A percentile compares a stretch with the other conserved stretches of the same genome.
Evolutionary conservation across 1,139 yeast genomes (phyloP).

Genomic region (Blastobotrys petasosporus): DNA sequence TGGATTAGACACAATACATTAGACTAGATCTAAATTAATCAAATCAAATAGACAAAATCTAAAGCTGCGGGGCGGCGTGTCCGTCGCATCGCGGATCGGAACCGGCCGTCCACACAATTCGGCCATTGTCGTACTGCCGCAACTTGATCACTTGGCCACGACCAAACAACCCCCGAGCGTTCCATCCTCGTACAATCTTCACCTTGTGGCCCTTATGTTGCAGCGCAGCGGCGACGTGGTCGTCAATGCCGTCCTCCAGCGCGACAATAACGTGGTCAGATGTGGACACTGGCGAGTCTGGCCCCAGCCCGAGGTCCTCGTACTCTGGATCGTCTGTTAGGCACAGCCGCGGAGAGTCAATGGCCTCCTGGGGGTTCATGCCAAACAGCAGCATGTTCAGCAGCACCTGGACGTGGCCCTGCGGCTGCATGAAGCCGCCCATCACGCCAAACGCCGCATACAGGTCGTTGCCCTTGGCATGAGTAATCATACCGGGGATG

Average conservation of each 20-base stretch:
- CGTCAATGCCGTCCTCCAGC: constrained; percentile 58
- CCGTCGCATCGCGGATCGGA: constrained; percentile 81
- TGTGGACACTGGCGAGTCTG: constrained; percentile 62
- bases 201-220: constrained; percentile 54
- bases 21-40: not conserved
- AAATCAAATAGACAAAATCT: not conserved
- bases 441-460: constrained; percentile 75
- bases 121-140: constrained; percentile 32
- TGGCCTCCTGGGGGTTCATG: constrained; percentile 64
- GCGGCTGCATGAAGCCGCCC: constrained; percentile 90
- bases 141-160: constrained; percentile 62
- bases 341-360: constrained; percentile 72
- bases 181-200: constrained; percentile 39
- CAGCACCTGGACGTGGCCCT: constrained; percentile 76
- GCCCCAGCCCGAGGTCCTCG: constrained; percentile 52
- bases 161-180: constrained; percentile 48
- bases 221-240: constrained; percentile 41
- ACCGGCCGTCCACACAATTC: constrained; percentile 59
- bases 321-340: constrained; percentile 46
- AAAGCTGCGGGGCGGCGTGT: constrained; percentile 49
- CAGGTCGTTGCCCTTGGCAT: constrained; percentile 38
- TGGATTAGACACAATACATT: not conserved
- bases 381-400: constrained; percentile 59
- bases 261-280: constrained; percentile 48
- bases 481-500: constrained; percentile 72